These are phyloP conservation scores for Pseudoscleropodium purum DNA, from an alignment of 225 moss, liverwort and hornwort genomes.

Conservation along the genomic window DNA sequence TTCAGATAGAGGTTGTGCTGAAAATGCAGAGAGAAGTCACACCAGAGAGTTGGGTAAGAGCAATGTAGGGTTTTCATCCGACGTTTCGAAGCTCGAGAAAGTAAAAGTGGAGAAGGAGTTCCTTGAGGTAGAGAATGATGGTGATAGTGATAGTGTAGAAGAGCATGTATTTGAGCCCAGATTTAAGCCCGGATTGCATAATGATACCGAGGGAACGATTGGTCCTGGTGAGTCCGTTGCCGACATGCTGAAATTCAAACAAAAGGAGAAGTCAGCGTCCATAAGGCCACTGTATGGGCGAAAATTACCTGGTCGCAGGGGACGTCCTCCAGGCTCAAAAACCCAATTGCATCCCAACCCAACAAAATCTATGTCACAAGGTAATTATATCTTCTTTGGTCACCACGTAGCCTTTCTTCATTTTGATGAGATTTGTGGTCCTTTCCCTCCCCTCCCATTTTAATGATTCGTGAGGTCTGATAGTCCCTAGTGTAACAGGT, in stretches of 20 bases:
- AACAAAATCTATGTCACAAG: constrained; percentile 15
- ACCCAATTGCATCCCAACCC: background rate
- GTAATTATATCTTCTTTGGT: background rate
- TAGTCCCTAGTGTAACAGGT: background rate
- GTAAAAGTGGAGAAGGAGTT: constrained; percentile 7
- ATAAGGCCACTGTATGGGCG: background rate
- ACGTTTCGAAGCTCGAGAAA: background rate
- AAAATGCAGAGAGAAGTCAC: constrained; percentile 3
- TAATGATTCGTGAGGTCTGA: background rate
- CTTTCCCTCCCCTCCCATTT: background rate
- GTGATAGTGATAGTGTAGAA: constrained; percentile 27
- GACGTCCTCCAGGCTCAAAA: constrained; percentile 27
- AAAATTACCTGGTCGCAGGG: constrained; percentile 23
- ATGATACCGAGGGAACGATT: background rate
- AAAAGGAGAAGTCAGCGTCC: background rate
- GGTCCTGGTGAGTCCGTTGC: background rate
- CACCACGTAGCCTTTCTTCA: background rate
- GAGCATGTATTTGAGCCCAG: constrained; percentile 26
- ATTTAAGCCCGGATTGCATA: constrained; percentile 1
- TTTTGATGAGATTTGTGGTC: background rate
- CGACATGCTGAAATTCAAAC: background rate
- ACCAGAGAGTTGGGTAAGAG: constrained; percentile 6
- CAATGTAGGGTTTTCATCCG: background rate
- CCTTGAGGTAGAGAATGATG: background rate
- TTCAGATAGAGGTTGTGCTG: background rate